phyloP scores from a whole-genome alignment of 2,329 filamentous ascomycete species.

The Trichothecium sympodiale region DNA sequence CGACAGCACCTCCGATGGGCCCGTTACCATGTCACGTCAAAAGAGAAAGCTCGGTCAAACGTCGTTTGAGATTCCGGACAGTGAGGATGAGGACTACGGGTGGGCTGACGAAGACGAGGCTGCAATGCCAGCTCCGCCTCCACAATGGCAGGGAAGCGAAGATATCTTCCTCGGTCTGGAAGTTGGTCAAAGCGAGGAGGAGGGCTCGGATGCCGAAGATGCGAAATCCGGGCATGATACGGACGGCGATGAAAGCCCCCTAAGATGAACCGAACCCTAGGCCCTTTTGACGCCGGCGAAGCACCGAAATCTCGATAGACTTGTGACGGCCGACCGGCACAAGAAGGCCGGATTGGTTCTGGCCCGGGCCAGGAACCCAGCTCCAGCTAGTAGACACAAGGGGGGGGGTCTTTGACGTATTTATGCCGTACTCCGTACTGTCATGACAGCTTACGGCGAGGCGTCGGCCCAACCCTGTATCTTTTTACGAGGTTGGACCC shows the following conservation, averaged over 20 bases:
- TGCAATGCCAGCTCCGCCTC: conserved; percentile 46
- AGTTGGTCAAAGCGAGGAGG: conserved; percentile 28
- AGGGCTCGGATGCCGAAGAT: conserved; percentile 14
- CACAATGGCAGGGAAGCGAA: conserved; percentile 58
- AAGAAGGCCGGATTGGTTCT: too few relatives aligned
- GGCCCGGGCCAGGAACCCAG: too few relatives aligned
- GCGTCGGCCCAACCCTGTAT: too few relatives aligned
- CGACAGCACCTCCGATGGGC: conserved; percentile 25
- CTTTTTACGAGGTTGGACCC: too few relatives aligned
- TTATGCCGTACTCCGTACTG: too few relatives aligned
- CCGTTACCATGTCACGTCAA: conserved; percentile 22
- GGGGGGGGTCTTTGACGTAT: too few relatives aligned
- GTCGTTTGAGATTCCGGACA: conserved; percentile 48
- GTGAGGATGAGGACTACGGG: conserved; percentile 59
- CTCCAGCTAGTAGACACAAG: too few relatives aligned
- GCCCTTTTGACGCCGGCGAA: too few relatives aligned
- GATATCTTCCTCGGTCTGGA: conserved; percentile 44
- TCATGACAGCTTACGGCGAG: too few relatives aligned
- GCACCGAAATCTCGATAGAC: too few relatives aligned
- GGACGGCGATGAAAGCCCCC: conserved; percentile 4
- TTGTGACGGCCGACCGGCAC: too few relatives aligned
- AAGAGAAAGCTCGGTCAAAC: conserved; percentile 57
- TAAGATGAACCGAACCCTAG: too few relatives aligned
- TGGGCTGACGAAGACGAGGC: conserved; percentile 60
- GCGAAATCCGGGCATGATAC: conserved; percentile 8